Conservation (phyloP, 2,329 filamentous ascomycete species). For the Colletotrichum cuscutae region DNA sequence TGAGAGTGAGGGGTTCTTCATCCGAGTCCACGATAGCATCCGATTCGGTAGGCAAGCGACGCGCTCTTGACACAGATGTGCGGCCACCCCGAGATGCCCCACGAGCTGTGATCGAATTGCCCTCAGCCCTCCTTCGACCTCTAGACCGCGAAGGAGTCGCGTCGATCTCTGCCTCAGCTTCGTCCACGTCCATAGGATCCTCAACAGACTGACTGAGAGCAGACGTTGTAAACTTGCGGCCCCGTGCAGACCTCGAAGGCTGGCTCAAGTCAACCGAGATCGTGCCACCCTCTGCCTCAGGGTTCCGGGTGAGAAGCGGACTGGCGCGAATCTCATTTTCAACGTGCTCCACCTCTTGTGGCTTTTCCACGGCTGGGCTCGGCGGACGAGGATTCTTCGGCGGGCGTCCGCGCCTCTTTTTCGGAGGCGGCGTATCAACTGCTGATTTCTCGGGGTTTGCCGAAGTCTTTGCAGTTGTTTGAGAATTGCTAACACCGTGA, state of each 20-base stretch:
- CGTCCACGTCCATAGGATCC: conserved; percentile 22
- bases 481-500: background rate
- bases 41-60: background rate
- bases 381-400: conserved; percentile 26
- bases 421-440: background rate
- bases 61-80: conserved; percentile 1
- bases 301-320: background rate
- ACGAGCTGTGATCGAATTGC: conserved; percentile 13
- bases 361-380: background rate
- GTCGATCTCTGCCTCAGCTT: background rate
- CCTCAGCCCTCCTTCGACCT: background rate
- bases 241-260: conserved; percentile 24
- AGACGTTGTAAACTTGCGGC: conserved; percentile 8
- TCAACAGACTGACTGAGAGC: conserved; percentile 1
- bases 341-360: background rate
- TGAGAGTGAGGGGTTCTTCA: background rate
- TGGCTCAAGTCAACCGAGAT: conserved; percentile 18
- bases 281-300: conserved; percentile 4
- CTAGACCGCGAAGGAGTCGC: conserved; percentile 16
- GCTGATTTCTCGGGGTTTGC: background rate
- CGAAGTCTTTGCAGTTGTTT: background rate
- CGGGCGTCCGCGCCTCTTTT: conserved; percentile 31
- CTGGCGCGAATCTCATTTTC: conserved; percentile 23
- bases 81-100: conserved; percentile 4
- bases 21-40: conserved; percentile 10